Percentiles rank a stretch among this genome's conserved stretches.
Conservation (phyloP, 106 monocot genomes). For the Phalaenopsis aphrodite region DNA sequence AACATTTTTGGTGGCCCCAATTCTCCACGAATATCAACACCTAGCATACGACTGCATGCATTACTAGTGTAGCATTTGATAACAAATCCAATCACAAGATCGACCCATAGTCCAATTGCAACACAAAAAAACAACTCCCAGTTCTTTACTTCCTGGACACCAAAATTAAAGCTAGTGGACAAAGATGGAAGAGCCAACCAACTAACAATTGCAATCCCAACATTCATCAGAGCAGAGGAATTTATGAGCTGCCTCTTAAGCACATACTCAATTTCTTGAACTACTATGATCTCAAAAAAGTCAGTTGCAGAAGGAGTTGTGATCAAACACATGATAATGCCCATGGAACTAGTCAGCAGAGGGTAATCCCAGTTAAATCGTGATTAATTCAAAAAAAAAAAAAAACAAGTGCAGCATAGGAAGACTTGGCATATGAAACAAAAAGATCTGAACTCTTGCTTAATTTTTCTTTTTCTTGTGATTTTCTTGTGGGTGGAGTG, state of each 20-base stretch:
- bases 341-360: constrained; percentile 56
- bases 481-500: too few relatives aligned
- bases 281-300: constrained; percentile 55
- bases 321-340: constrained; percentile 50
- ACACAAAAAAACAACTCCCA: constrained; percentile 81
- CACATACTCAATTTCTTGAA: constrained; percentile 68
- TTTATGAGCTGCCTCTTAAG: constrained; percentile 69
- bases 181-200: constrained; percentile 46
- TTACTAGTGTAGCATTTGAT: constrained; percentile 71
- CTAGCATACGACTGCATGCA: constrained; percentile 71
- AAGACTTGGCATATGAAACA: constrained; percentile 61
- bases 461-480: too few relatives aligned
- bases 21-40: constrained; percentile 72
- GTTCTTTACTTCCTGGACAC: constrained; percentile 46
- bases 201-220: constrained; percentile 60
- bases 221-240: constrained; percentile 73
- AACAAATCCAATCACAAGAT: constrained; percentile 57
- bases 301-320: constrained; percentile 69
- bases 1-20: constrained; percentile 61
- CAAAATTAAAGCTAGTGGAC: constrained; percentile 64
- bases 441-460: constrained; percentile 58
- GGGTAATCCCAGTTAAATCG: constrained; percentile 60
- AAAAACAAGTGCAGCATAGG: constrained; percentile 66
- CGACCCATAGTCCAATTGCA: constrained; percentile 67
- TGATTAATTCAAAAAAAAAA: constrained; percentile 64